A percentile compares a stretch with the other conserved stretches of the same genome.
These are phyloP conservation scores for Xylaria grammica DNA, from an alignment of 495 filamentous ascomycete genomes.

Conservation along the genomic window DNA sequence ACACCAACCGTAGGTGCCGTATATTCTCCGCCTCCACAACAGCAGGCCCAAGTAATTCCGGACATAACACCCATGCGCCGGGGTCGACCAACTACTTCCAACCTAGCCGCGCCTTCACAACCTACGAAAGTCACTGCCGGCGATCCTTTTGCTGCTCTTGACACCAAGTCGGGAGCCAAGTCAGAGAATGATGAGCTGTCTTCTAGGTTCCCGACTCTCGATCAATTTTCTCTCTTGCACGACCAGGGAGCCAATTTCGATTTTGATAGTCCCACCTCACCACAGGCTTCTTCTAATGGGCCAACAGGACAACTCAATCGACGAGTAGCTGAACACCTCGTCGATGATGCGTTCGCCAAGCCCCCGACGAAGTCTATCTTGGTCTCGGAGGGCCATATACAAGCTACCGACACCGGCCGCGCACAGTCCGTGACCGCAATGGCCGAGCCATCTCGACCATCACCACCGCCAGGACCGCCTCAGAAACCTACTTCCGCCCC, in stretches of 20 bases:
- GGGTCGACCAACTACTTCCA: slow-evolving; percentile 71
- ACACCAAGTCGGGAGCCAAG: slow-evolving; percentile 62
- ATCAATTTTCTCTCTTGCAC: slow-evolving; percentile 90
- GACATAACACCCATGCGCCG: slow-evolving; percentile 95
- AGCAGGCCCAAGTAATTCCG: slow-evolving; percentile 75
- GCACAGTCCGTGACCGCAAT: slow-evolving; percentile 28
- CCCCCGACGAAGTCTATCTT: slow-evolving; percentile 42
- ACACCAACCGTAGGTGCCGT: slow-evolving; percentile 72
- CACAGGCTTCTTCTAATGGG: slow-evolving; percentile 46
- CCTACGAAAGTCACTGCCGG: slow-evolving; percentile 67
- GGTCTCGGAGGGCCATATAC: slow-evolving; percentile 36
- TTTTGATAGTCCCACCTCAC: slow-evolving; percentile 65
- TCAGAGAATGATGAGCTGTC: slow-evolving; percentile 77
- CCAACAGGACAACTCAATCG: slow-evolving; percentile 69
- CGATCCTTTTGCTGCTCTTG: slow-evolving; percentile 90
- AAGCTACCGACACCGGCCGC: slow-evolving; percentile 40
- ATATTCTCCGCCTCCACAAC: slow-evolving; percentile 68
- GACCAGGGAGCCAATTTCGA: slow-evolving; percentile 87
- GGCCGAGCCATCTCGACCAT: slow-evolving; percentile 24
- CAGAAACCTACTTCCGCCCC: slow-evolving; percentile 46
- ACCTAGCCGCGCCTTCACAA: slow-evolving; percentile 44
- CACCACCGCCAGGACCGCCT: slow-evolving; percentile 30
- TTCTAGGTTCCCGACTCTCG: slow-evolving; percentile 84
- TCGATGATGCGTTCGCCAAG: slow-evolving; percentile 83
- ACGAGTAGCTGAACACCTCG: slow-evolving; percentile 80